phyloP scores from a whole-genome alignment of 306 rosid species.

The Benincasa hispida region DNA sequence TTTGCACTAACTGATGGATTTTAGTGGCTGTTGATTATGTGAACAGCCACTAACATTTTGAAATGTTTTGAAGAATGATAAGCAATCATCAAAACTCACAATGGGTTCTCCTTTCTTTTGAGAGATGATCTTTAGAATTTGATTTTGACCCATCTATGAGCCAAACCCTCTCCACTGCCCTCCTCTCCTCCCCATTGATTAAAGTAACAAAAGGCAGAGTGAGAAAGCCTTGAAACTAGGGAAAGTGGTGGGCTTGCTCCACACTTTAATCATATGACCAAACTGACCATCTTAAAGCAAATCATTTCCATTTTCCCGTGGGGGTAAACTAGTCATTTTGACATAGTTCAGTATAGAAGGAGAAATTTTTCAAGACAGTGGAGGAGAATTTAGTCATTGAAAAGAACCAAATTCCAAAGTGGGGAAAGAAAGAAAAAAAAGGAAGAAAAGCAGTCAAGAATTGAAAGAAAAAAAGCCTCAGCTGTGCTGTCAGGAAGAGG shows the following conservation, averaged over 20 bases:
- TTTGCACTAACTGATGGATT: slow-evolving; percentile 4
- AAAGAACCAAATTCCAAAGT: slow-evolving; percentile 8
- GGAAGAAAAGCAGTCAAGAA: slow-evolving; percentile 67
- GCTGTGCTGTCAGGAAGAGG: slow-evolving; percentile 47
- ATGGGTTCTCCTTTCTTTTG: slow-evolving; percentile 23
- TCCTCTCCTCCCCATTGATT: slow-evolving; percentile 14
- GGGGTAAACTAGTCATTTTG: neutral
- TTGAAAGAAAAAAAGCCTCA: slow-evolving; percentile 20
- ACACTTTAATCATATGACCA: slow-evolving; percentile 13
- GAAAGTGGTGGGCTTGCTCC: slow-evolving; percentile 12
- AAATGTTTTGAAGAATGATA: slow-evolving; percentile 52
- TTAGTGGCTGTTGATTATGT: slow-evolving; percentile 35
- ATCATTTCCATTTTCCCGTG: neutral
- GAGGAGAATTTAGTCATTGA: slow-evolving; percentile 1
- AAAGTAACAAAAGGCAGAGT: slow-evolving; percentile 14
- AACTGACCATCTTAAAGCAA: slow-evolving; percentile 12
- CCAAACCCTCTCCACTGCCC: slow-evolving; percentile 18
- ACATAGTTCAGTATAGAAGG: neutral
- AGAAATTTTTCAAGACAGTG: neutral
- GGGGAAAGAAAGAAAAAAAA: slow-evolving; percentile 32
- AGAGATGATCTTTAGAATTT: slow-evolving; percentile 18
- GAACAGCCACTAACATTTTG: slow-evolving; percentile 35
- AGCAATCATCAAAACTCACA: slow-evolving; percentile 30
- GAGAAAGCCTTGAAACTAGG: slow-evolving; percentile 50
- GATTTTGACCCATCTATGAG: slow-evolving; percentile 32